These are phyloP conservation scores for Noccaea caerulescens DNA, from an alignment of 345 rosid genomes.

Conservation along the genomic window DNA sequence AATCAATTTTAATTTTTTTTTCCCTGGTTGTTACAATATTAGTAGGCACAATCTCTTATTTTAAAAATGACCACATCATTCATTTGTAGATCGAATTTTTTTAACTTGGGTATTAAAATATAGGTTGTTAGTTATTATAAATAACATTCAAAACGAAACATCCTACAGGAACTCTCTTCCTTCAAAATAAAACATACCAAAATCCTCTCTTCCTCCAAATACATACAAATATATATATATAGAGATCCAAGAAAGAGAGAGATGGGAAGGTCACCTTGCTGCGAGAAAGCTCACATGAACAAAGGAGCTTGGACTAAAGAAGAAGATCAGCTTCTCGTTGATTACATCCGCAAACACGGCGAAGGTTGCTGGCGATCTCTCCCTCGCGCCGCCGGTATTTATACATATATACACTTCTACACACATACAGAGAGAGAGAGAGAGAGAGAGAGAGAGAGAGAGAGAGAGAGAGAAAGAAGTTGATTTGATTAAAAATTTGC, in stretches of 20 bases:
- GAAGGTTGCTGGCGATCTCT: conserved; percentile 97
- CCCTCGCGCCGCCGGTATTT: conserved; percentile 77
- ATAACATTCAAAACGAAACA: conserved; percentile 42
- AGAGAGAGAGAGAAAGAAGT: background rate
- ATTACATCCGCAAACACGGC: conserved; percentile 77
- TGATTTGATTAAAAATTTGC: background rate
- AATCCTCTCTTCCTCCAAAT: background rate
- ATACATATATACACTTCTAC: background rate
- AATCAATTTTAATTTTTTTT: conserved; percentile 15
- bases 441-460: background rate
- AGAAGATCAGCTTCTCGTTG: conserved; percentile 81
- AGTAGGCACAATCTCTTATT: background rate
- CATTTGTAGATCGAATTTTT: conserved; percentile 13
- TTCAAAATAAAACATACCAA: background rate
- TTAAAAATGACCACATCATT: background rate
- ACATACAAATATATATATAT: background rate
- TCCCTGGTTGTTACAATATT: conserved; percentile 27
- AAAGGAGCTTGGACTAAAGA: conserved; percentile 98
- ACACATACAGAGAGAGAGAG: background rate
- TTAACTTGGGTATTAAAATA: conserved; percentile 8
- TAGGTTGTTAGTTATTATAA: conserved; percentile 34
- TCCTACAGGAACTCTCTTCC: conserved; percentile 37
- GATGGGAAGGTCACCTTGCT: conserved; percentile 93
- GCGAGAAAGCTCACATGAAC: conserved; percentile 90
- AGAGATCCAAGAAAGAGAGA: conserved; percentile 12